These are phyloP conservation scores for Murraya koenigii DNA, from an alignment of 345 rosid species.

Conservation along the genomic window DNA sequence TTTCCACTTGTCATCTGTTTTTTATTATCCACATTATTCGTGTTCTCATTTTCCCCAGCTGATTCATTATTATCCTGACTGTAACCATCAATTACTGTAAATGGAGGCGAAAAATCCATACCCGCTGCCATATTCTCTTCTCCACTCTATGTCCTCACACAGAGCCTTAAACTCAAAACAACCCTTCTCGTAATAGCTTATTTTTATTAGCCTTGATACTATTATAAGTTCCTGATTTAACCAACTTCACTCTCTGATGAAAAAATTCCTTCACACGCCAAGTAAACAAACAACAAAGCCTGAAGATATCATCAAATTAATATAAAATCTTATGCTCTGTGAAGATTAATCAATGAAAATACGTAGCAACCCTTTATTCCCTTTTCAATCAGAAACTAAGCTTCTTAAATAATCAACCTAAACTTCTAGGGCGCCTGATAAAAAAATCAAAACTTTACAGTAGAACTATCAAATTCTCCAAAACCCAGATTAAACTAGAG, in stretches of 20 bases:
- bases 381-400: background rate
- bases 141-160: constrained; percentile 12
- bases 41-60: constrained; percentile 35
- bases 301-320: constrained; percentile 24
- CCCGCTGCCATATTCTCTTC: constrained; percentile 44
- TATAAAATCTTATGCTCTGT: constrained; percentile 11
- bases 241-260: background rate
- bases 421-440: constrained; percentile 2
- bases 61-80: constrained; percentile 36
- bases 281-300: constrained; percentile 17
- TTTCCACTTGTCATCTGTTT: constrained; percentile 56
- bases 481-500: constrained; percentile 19
- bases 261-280: constrained; percentile 18
- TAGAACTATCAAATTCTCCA: constrained; percentile 16
- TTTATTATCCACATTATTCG: constrained; percentile 42
- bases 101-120: constrained; percentile 59
- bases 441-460: constrained; percentile 10
- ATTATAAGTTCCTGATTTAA: background rate
- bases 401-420: constrained; percentile 1
- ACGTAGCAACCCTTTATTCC: constrained; percentile 10
- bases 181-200: background rate
- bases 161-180: constrained; percentile 6
- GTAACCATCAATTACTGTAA: constrained; percentile 44
- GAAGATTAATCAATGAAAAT: constrained; percentile 6
- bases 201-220: background rate